These are phyloP conservation scores for Iris pallida DNA, from an alignment of 116 monocot genomes.

Conservation along the genomic window DNA sequence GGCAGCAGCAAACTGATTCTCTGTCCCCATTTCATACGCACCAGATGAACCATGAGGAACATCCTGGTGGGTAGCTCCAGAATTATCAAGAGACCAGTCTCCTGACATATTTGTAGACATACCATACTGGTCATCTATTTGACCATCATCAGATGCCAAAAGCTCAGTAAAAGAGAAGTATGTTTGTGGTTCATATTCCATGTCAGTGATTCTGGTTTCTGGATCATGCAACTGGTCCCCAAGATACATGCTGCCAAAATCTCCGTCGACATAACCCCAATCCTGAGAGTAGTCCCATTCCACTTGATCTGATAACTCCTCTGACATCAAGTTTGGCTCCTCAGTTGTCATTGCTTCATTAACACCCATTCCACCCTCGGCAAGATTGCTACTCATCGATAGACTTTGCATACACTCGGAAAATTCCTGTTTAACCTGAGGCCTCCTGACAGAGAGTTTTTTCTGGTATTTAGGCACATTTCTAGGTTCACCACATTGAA, in stretches of 20 bases:
- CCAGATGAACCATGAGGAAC: not conserved
- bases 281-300: slow-evolving; percentile 27
- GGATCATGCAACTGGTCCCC: slow-evolving; percentile 7
- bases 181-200: slow-evolving; percentile 82
- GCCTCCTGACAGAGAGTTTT: slow-evolving; percentile 44
- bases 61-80: not conserved
- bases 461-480: slow-evolving; percentile 15
- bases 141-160: slow-evolving; percentile 44
- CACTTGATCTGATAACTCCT: slow-evolving; percentile 14
- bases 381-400: slow-evolving; percentile 6
- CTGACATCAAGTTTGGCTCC: slow-evolving; percentile 10
- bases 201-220: slow-evolving; percentile 17
- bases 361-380: not conserved
- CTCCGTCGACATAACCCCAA: slow-evolving; percentile 2
- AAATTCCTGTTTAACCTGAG: slow-evolving; percentile 15
- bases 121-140: slow-evolving; percentile 23
- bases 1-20: not conserved
- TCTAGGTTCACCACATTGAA: not conserved
- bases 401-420: not conserved
- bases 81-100: slow-evolving; percentile 4
- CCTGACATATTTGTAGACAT: slow-evolving; percentile 8
- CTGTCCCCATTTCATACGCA: not conserved
- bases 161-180: slow-evolving; percentile 84
- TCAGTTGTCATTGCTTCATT: slow-evolving; percentile 3
- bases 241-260: not conserved